A percentile compares a stretch with the other conserved stretches of the same genome.
phyloP scores from a whole-genome alignment of 805 yeast species.

The Schizosaccharomyces japonicus region DNA sequence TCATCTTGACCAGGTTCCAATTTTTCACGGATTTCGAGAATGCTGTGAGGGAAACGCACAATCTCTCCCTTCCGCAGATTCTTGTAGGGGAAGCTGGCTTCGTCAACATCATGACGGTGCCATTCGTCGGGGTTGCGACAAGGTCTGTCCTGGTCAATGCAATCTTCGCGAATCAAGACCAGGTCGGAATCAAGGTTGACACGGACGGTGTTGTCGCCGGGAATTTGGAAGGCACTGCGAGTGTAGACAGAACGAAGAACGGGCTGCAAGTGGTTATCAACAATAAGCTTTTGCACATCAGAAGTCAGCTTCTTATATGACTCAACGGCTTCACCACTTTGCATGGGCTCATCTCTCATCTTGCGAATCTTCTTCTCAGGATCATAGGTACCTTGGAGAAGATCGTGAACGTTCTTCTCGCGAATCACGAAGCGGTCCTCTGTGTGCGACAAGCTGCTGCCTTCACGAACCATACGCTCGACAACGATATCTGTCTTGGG shows the following conservation, averaged over 20 bases:
- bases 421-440: conserved; percentile 48
- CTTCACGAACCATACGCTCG: conserved; percentile 48
- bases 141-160: conserved; percentile 65
- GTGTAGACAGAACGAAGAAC: conserved; percentile 66
- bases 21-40: conserved; percentile 47
- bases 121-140: conserved; percentile 70
- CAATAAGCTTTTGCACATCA: conserved; percentile 38
- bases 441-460: conserved; percentile 9
- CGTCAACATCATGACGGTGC: conserved; percentile 82
- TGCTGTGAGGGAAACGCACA: conserved; percentile 24
- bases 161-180: conserved; percentile 68
- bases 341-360: conserved; percentile 36
- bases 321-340: conserved; percentile 23
- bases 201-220: conserved; percentile 85
- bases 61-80: conserved; percentile 69
- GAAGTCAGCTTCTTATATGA: conserved; percentile 31
- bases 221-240: conserved; percentile 91
- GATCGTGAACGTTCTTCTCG: conserved; percentile 58
- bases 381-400: conserved; percentile 30
- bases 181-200: conserved; percentile 78
- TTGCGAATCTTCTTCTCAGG: conserved; percentile 34
- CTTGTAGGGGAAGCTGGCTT: conserved; percentile 41
- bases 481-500: conserved; percentile 57
- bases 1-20: conserved; percentile 11
- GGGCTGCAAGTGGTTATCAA: conserved; percentile 51